A percentile compares a stretch with the other conserved stretches of the same genome.
Evolutionary conservation across 2,329 filamentous ascomycete genomes (phyloP).

Genomic region (Coniochaeta pulveracea): DNA sequence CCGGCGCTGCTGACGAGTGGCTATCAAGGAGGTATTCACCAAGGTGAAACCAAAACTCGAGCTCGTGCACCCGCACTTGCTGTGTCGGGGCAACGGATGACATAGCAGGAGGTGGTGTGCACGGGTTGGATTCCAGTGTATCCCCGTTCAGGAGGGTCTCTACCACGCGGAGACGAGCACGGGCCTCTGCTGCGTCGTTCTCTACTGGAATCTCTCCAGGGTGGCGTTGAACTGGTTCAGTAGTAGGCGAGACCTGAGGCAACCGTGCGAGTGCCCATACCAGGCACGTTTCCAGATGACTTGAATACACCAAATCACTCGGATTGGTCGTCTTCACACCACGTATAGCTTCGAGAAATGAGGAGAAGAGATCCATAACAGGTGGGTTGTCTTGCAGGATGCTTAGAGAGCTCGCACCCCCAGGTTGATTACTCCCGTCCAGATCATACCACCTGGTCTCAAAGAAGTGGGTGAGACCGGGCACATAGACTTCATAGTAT

Average conservation of each 20-base stretch:
- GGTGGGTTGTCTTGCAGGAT: slow-evolving; percentile 39
- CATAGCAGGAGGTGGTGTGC: slow-evolving; percentile 35
- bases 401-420: slow-evolving; percentile 22
- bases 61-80: slow-evolving; percentile 42
- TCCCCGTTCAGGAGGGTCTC: slow-evolving; percentile 68
- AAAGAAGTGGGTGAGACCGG: slow-evolving; percentile 62
- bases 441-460: slow-evolving; percentile 75
- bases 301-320: slow-evolving; percentile 39
- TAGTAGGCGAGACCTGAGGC: slow-evolving; percentile 20
- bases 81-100: background rate
- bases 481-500: slow-evolving; percentile 61
- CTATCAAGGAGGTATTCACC: slow-evolving; percentile 56
- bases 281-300: slow-evolving; percentile 43
- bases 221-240: slow-evolving; percentile 22
- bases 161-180: slow-evolving; percentile 62
- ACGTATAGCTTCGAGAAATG: slow-evolving; percentile 47
- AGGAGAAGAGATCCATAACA: slow-evolving; percentile 55
- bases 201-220: slow-evolving; percentile 31
- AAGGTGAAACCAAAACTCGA: slow-evolving; percentile 75
- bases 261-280: slow-evolving; percentile 49
- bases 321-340: slow-evolving; percentile 37
- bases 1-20: slow-evolving; percentile 16
- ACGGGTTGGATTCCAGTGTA: slow-evolving; percentile 46
- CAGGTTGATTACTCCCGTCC: slow-evolving; percentile 23
- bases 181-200: slow-evolving; percentile 51